phyloP scores from a whole-genome alignment of 768 basidiomycete species.

The Suillus subaureus region DNA sequence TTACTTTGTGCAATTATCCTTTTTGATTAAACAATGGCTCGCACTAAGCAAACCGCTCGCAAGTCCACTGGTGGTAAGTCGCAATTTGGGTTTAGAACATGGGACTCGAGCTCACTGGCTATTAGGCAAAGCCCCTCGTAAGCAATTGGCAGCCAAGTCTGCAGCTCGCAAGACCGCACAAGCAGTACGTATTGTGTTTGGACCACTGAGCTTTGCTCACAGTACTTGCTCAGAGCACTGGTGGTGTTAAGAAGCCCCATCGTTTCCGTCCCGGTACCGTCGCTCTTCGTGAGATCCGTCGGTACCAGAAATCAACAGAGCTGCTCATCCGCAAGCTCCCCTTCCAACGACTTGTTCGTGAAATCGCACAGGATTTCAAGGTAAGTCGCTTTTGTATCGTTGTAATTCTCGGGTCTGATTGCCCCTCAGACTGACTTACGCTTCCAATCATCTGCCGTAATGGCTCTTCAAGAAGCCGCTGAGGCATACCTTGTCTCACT shows the following conservation, averaged over 20 bases:
- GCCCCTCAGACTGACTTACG: constrained; percentile 67
- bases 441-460: constrained; percentile 89
- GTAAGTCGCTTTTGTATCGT: constrained; percentile 35
- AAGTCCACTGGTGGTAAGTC: constrained; percentile 72
- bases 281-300: constrained; percentile 86
- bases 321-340: constrained; percentile 85
- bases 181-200: constrained; percentile 33
- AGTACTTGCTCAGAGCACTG: constrained; percentile 57
- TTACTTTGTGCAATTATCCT: neutral
- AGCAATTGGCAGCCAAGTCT: constrained; percentile 71
- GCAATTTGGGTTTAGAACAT: neutral
- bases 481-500: constrained; percentile 81
- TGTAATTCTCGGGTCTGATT: neutral
- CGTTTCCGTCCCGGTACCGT: constrained; percentile 84
- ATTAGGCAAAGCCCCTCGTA: constrained; percentile 64
- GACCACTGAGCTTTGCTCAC: constrained; percentile 15
- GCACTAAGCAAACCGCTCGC: constrained; percentile 77
- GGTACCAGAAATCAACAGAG: constrained; percentile 89
- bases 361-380: constrained; percentile 93
- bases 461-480: constrained; percentile 85
- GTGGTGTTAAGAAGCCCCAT: constrained; percentile 95
- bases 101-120: neutral
- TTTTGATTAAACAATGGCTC: constrained; percentile 51
- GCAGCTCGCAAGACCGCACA: constrained; percentile 57
- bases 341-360: constrained; percentile 88